A percentile compares a stretch with the other conserved stretches of the same genome.
These are phyloP conservation scores for Fomitopsis palustris DNA, from an alignment of 1,284 basidiomycete species.

Conservation along the genomic window DNA sequence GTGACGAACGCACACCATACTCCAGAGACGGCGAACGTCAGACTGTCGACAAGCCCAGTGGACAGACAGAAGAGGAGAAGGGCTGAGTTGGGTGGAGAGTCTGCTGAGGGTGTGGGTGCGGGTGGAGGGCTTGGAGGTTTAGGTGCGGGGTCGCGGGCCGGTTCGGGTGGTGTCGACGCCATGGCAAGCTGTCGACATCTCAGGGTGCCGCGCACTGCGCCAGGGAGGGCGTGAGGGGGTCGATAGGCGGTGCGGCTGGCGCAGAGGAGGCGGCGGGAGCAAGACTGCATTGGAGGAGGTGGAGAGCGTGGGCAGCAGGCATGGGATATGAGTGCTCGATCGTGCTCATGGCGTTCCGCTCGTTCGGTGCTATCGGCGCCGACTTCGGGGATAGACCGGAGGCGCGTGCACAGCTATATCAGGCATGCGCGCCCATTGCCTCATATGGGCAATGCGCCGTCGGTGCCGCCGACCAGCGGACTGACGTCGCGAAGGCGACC, in stretches of 20 bases:
- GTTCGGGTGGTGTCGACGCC: not conserved
- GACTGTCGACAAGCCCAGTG: constrained; percentile 9
- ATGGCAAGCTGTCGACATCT: not conserved
- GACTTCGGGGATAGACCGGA: not conserved
- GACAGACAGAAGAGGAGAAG: constrained; percentile 10
- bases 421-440: not conserved
- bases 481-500: not conserved
- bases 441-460: not conserved
- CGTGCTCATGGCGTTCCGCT: not conserved
- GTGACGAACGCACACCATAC: constrained; percentile 10
- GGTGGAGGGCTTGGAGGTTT: not conserved
- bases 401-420: not conserved
- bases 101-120: not conserved
- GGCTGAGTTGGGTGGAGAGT: constrained; percentile 1
- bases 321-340: not conserved
- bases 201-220: not conserved
- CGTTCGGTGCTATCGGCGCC: not conserved
- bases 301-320: not conserved
- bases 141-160: not conserved
- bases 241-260: not conserved
- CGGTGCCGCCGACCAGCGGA: not conserved
- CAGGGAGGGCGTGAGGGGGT: not conserved
- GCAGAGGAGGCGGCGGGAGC: not conserved
- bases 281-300: not conserved
- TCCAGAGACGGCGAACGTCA: constrained; percentile 7